Evolutionary conservation across 1,284 basidiomycete genomes (phyloP).

Genomic region (Porodaedalea pini): DNA sequence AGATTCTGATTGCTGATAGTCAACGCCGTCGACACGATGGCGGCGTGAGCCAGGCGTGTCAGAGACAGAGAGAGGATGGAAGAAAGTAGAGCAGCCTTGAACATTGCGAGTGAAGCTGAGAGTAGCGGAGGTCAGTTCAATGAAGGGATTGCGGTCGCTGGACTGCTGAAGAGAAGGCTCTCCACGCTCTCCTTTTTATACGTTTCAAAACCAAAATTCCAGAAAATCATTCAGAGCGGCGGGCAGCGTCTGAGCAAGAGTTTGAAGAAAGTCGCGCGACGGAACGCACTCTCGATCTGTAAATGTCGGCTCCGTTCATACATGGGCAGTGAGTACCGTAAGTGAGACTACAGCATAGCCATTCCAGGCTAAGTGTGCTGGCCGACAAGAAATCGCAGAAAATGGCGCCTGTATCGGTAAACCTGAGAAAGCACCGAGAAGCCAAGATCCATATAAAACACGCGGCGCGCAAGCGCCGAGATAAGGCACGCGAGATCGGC

Average conservation of each 20-base stretch:
- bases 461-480: not conserved
- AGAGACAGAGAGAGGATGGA: conserved; percentile 5
- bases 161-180: not conserved
- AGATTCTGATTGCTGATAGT: conserved; percentile 11
- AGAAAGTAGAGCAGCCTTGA: not conserved
- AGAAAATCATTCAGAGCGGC: not conserved
- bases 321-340: too few relatives aligned
- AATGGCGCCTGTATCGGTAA: not conserved
- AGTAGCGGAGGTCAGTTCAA: not conserved
- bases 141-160: not conserved
- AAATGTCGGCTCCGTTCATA: not conserved
- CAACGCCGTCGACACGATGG: conserved; percentile 6
- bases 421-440: not conserved
- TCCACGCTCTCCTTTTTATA: conserved; percentile 1
- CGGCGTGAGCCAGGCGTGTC: not conserved
- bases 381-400: not conserved
- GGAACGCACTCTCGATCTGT: conserved; percentile 1
- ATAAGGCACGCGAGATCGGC: not conserved
- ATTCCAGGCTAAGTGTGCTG: not conserved
- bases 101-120: not conserved
- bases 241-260: not conserved
- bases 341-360: not conserved
- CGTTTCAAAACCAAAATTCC: not conserved
- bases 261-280: conserved; percentile 4
- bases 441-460: not conserved